phyloP scores from a whole-genome alignment of 1,284 basidiomycete species.

The Ganoderma multipileum region DNA sequence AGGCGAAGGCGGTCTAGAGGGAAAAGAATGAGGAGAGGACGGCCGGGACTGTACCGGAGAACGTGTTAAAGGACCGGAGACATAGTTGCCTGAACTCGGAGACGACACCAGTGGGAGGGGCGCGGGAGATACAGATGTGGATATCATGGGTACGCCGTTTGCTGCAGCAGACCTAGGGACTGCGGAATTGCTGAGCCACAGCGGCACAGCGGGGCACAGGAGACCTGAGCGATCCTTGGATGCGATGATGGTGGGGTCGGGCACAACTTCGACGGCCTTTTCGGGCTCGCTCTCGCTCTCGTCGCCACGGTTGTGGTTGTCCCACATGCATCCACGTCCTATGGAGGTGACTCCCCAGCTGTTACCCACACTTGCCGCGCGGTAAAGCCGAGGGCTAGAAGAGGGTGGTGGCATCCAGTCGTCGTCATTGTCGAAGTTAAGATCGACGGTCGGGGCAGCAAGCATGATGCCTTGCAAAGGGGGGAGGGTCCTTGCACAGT shows the following conservation, averaged over 20 bases:
- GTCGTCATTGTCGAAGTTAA: conserved; percentile 66
- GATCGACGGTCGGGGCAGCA: conserved; percentile 61
- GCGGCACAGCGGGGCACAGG: conserved; percentile 28
- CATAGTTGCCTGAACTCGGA: conserved; percentile 30
- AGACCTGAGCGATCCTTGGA: conserved; percentile 21
- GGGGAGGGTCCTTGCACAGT: conserved; percentile 26
- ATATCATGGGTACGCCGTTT: conserved; percentile 24
- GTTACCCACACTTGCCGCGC: conserved; percentile 68
- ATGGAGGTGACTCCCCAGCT: conserved; percentile 86
- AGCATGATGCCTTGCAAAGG: conserved; percentile 53
- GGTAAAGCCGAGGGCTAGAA: conserved; percentile 54
- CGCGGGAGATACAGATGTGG: conserved; percentile 27
- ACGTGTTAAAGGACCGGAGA: conserved; percentile 39
- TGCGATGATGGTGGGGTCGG: conserved; percentile 7
- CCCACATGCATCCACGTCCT: conserved; percentile 83
- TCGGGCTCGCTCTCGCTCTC: conserved; percentile 29
- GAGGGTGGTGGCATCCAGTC: conserved; percentile 54
- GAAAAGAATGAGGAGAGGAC: conserved; percentile 40
- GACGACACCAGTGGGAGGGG: conserved; percentile 29
- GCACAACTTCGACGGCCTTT: conserved; percentile 14
- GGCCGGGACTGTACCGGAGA: conserved; percentile 44
- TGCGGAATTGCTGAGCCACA: conserved; percentile 35
- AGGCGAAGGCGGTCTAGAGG: conserved; percentile 34
- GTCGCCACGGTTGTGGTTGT: conserved; percentile 45
- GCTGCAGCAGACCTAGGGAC: conserved; percentile 30